These are phyloP conservation scores for Scutellaria baicalensis DNA, from an alignment of 257 asterid genomes.

Conservation along the genomic window DNA sequence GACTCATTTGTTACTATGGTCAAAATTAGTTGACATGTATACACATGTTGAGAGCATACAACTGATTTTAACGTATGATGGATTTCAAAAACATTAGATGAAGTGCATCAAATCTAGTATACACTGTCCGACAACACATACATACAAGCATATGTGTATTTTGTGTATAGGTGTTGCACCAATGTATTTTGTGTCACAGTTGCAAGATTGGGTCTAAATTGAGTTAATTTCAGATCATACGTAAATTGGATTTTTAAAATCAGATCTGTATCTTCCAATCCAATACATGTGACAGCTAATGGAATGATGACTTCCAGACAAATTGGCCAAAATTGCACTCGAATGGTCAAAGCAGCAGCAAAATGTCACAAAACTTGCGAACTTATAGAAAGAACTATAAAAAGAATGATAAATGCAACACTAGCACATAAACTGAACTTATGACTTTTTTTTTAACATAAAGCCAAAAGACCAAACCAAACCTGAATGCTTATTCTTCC, in stretches of 20 bases:
- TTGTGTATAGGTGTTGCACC: too few relatives aligned
- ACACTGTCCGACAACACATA: background rate
- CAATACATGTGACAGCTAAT: background rate
- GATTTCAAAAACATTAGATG: background rate
- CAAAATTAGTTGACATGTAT: background rate
- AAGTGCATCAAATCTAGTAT: background rate
- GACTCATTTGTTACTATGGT: background rate
- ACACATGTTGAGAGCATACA: background rate
- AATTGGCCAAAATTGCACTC: background rate
- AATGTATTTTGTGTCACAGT: too few relatives aligned
- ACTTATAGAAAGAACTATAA: too few relatives aligned
- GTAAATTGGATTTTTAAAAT: too few relatives aligned
- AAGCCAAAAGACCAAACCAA: background rate
- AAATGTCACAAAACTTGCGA: too few relatives aligned
- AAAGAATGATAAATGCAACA: background rate
- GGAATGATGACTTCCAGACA: background rate
- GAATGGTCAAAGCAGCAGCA: too few relatives aligned
- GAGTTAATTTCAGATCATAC: too few relatives aligned
- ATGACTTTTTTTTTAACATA: background rate
- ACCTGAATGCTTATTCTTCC: slow-evolving; percentile 45
- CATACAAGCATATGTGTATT: background rate
- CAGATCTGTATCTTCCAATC: background rate
- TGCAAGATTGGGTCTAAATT: too few relatives aligned
- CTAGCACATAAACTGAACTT: background rate
- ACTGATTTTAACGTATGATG: background rate